A percentile compares a stretch with the other conserved stretches of the same genome.
These are phyloP conservation scores for Cornus kousa DNA, from an alignment of 148 eudicot genomes.

Conservation along the genomic window DNA sequence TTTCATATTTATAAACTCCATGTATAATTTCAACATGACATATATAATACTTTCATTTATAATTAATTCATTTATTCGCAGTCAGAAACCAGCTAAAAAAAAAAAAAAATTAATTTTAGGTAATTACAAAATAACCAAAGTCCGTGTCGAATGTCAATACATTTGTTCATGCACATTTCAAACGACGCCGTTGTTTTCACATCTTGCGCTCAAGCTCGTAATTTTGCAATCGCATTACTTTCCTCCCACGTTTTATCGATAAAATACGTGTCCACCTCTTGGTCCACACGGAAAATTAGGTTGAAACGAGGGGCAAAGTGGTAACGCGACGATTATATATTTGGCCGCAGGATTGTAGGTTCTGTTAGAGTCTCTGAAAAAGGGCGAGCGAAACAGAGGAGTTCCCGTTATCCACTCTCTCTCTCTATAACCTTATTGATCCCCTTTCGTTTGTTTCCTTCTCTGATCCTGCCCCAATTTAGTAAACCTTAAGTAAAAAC, in stretches of 20 bases:
- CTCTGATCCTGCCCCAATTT: too few species aligned
- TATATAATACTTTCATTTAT: too few species aligned
- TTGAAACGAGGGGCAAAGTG: background rate
- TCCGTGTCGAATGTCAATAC: background rate
- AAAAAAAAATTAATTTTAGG: too few species aligned
- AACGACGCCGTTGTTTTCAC: background rate
- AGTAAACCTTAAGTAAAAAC: too few species aligned
- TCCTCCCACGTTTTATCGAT: background rate
- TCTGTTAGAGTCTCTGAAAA: background rate
- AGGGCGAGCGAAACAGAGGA: slow-evolving; percentile 44
- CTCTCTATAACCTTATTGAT: too few species aligned
- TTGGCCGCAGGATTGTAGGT: background rate
- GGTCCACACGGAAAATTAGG: background rate
- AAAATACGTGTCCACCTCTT: background rate
- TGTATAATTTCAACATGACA: too few species aligned
- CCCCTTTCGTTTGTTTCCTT: too few species aligned
- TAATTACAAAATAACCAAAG: too few species aligned
- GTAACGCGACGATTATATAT: background rate
- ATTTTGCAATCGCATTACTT: too few species aligned
- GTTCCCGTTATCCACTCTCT: slow-evolving; percentile 79
- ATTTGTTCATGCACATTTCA: background rate
- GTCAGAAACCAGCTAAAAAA: background rate
- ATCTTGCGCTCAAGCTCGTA: background rate
- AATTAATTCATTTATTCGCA: background rate
- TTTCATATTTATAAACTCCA: too few species aligned